Evolutionary conservation across 306 rosid genomes (phyloP).

Genomic region (Psophocarpus tetragonolobus): DNA sequence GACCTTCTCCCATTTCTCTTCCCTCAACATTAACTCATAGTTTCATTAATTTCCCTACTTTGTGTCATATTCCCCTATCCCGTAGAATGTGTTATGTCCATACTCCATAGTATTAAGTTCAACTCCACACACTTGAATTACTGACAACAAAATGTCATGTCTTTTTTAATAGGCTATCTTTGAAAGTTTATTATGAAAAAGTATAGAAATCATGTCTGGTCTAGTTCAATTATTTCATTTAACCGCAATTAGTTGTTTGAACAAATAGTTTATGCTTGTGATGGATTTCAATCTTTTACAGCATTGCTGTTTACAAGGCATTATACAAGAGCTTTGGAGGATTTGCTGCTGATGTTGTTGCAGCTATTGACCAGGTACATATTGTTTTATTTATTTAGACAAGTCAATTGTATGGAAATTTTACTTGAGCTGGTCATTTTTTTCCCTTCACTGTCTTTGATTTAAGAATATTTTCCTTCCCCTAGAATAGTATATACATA

Average conservation of each 20-base stretch:
- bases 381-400: conserved; percentile 17
- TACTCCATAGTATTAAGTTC: neutral
- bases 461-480: neutral
- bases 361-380: conserved; percentile 94
- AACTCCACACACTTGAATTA: conserved; percentile 6
- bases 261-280: neutral
- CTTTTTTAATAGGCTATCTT: conserved; percentile 1
- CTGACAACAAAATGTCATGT: neutral
- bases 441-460: neutral
- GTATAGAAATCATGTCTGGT: neutral
- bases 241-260: neutral
- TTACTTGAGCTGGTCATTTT: neutral
- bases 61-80: neutral
- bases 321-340: conserved; percentile 97
- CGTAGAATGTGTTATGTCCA: neutral
- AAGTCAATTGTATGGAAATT: neutral
- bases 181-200: neutral
- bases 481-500: neutral
- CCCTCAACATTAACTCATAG: neutral
- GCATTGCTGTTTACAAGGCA: conserved; percentile 96
- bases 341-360: conserved; percentile 98
- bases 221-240: neutral
- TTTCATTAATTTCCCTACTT: neutral
- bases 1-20: neutral
- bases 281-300: conserved; percentile 46